A percentile compares a stretch with the other conserved stretches of the same genome.
phyloP scores from a whole-genome alignment of 148 eudicot genomes.

The Arbutus unedo region DNA sequence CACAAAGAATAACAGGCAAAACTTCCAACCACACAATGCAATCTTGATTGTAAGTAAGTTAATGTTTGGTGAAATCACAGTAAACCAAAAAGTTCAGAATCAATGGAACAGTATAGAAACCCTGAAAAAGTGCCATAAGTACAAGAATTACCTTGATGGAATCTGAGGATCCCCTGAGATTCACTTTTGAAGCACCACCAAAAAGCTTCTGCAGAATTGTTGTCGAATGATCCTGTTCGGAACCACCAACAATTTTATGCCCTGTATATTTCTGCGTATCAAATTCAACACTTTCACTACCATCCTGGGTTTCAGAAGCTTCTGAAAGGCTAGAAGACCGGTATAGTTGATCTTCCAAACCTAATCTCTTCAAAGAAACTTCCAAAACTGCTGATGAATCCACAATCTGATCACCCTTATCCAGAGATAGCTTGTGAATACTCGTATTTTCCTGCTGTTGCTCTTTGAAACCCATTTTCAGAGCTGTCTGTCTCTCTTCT shows the following conservation, averaged over 20 bases:
- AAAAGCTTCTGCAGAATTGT: slow-evolving; percentile 77
- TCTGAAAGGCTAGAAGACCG: slow-evolving; percentile 32
- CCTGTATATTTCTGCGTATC: slow-evolving; percentile 35
- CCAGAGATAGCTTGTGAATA: slow-evolving; percentile 13
- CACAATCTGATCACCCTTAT: slow-evolving; percentile 25
- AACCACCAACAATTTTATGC: slow-evolving; percentile 34
- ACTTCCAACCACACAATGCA: neutral
- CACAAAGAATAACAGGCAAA: neutral
- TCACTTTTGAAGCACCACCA: slow-evolving; percentile 42
- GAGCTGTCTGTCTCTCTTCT: slow-evolving; percentile 30
- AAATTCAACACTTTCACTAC: slow-evolving; percentile 35
- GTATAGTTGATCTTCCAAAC: slow-evolving; percentile 20
- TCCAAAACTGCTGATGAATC: slow-evolving; percentile 27
- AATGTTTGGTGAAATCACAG: neutral
- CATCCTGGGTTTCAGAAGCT: slow-evolving; percentile 37
- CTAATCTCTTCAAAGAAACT: slow-evolving; percentile 23
- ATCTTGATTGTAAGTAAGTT: neutral
- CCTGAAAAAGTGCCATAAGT: slow-evolving; percentile 7
- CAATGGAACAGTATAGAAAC: neutral
- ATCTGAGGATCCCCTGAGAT: slow-evolving; percentile 27
- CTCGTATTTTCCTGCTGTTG: slow-evolving; percentile 27
- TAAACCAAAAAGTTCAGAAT: neutral
- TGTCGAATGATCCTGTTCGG: slow-evolving; percentile 39
- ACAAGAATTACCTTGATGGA: slow-evolving; percentile 47
- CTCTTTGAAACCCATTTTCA: slow-evolving; percentile 25